Percentiles rank a stretch among this genome's conserved stretches.
phyloP scores from a whole-genome alignment of 1,284 basidiomycete species.

The Salmacisia buchloeana region DNA sequence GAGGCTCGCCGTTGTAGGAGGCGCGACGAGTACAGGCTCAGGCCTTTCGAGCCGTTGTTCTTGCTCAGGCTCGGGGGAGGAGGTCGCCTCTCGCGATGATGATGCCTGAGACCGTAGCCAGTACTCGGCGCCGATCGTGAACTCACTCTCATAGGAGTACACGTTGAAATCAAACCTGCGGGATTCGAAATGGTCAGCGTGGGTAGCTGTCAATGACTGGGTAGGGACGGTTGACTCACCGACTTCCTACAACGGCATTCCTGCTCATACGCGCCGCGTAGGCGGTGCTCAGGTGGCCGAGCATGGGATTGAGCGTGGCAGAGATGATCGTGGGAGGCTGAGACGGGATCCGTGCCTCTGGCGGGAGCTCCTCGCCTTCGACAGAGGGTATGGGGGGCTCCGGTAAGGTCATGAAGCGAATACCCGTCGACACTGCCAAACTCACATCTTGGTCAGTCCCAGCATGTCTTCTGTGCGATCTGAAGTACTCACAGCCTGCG shows the following conservation, averaged over 20 bases:
- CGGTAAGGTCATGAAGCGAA: constrained; percentile 83
- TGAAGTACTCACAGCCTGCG: constrained; percentile 67
- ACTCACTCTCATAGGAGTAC: constrained; percentile 92
- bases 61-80: not conserved
- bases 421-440: constrained; percentile 87
- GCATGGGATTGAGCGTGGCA: constrained; percentile 90
- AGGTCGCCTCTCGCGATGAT: not conserved
- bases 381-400: constrained; percentile 54
- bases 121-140: constrained; percentile 64
- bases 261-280: constrained; percentile 81
- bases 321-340: constrained; percentile 83
- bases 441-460: no score
- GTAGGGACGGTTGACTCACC: constrained; percentile 46
- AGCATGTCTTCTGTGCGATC: not conserved
- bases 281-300: constrained; percentile 84
- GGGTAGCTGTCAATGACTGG: not conserved
- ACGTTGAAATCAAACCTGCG: constrained; percentile 93
- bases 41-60: not conserved
- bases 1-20: not conserved
- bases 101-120: constrained; percentile 21
- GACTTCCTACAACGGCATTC: constrained; percentile 79
- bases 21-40: not conserved
- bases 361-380: not conserved
- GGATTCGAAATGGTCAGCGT: not conserved
- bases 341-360: constrained; percentile 25